Base-by-base conservation (phyloP, 179 eudicot species). In the Monotropa hypopitys region DNA sequence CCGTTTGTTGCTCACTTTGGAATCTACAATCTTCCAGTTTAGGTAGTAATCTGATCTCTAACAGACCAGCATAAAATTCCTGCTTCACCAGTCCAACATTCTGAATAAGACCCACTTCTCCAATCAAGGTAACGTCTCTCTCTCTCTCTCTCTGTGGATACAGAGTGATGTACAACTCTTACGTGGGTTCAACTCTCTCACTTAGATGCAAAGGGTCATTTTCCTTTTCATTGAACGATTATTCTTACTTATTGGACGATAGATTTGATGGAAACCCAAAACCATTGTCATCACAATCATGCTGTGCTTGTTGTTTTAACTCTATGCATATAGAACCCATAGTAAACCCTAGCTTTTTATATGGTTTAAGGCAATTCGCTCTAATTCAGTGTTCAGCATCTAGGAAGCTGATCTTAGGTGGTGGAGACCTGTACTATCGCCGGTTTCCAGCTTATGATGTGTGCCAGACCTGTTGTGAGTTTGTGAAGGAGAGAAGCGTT, bases 351-450 rank as follows among this genome's bases (percentile, higher is more conserved):
- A 84, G 82, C 47, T 70, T 77, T 72, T 82, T 82, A 10, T 88
- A 79, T 85, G 97, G 97, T 80, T 85, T 87, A 33, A 88, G 88
- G 76, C 98, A 93, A 75, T 90, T 93, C 30, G 82, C 88, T 74
- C 85, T 93, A 40, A 88, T 93, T 84, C 94, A 90, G 23, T 84
- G 84, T 74, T 80, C 96, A 30, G 80, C 87, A 40, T 80, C 84
- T 82, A 88, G 88, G 83, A 87, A 87, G 81, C 28, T 88, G n/a
- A 70, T 82, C 11, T 75, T 86, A 70, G 78, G 80, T 45, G 81
- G 87, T 5, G 81, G 83, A 72, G 89, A 86, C 74, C 78, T 78
- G 75, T 74, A 53, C 30, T 70, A 71, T 53, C 82, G n/a, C 32
- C 81, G 86, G 45, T 40, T 75, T 1, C 83, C 90, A 38, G 72